These are phyloP conservation scores for Citrus trifoliata DNA, from an alignment of 345 rosid species.

Conservation along the genomic window DNA sequence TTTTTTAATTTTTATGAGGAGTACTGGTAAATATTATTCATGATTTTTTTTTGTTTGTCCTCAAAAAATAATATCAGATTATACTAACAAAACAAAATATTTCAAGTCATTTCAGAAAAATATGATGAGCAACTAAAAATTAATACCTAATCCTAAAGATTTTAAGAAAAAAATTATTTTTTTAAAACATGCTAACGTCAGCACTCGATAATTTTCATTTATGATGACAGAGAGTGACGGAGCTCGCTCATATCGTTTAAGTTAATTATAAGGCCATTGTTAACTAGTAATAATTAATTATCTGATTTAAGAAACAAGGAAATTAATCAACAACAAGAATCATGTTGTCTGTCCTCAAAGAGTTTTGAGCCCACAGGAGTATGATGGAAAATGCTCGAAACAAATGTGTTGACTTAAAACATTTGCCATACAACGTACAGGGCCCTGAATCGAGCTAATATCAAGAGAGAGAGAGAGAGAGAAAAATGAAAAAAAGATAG, in stretches of 20 bases:
- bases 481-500: not conserved
- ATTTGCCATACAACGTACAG: conserved; percentile 15
- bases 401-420: conserved; percentile 9
- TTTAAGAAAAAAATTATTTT: no score
- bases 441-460: conserved; percentile 3
- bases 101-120: no score
- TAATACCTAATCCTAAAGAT: no score
- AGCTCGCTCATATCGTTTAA: not conserved
- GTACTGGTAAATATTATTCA: no score
- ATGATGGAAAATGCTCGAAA: not conserved
- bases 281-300: not conserved
- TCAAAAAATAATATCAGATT: no score
- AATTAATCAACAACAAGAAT: not conserved
- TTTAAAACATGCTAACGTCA: no score
- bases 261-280: not conserved
- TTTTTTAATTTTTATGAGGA: no score
- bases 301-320: not conserved
- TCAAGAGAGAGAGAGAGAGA: not conserved
- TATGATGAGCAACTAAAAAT: no score
- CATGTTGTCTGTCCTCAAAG: not conserved
- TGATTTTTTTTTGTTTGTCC: no score
- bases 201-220: no score
- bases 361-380: not conserved
- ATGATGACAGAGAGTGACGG: not conserved
- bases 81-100: no score